Conservation (phyloP, 2,329 filamentous ascomycete genomes). For the Daldinia sp. region DNA sequence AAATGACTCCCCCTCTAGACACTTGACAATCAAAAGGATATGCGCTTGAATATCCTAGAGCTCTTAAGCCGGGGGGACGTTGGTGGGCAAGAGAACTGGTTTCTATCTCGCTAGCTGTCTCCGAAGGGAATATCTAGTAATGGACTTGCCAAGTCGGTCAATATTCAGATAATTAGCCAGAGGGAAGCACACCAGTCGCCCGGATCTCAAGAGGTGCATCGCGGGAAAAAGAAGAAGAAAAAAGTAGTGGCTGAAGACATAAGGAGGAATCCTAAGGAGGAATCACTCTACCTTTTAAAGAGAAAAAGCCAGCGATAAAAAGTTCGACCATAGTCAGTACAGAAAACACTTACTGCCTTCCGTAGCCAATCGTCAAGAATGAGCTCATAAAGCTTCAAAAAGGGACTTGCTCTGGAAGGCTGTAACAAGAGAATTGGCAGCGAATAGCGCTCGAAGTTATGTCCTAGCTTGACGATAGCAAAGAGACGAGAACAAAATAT, state of each 20-base stretch:
- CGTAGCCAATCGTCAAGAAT: slow-evolving; percentile 62
- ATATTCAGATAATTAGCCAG: slow-evolving; percentile 46
- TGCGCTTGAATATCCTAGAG: slow-evolving; percentile 42
- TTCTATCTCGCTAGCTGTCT: slow-evolving; percentile 45
- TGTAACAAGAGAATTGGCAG: slow-evolving; percentile 66
- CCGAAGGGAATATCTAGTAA: slow-evolving; percentile 44
- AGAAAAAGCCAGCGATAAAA: slow-evolving; percentile 45
- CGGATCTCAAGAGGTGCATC: slow-evolving; percentile 45
- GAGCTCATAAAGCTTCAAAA: slow-evolving; percentile 59
- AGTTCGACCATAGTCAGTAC: slow-evolving; percentile 54
- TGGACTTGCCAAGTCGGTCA: slow-evolving; percentile 46
- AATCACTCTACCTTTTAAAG: slow-evolving; percentile 47
- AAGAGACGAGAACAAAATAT: slow-evolving; percentile 60
- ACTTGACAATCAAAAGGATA: slow-evolving; percentile 38
- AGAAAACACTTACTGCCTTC: slow-evolving; percentile 54
- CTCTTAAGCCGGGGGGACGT: slow-evolving; percentile 34
- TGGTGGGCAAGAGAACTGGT: slow-evolving; percentile 44
- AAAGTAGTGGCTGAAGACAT: slow-evolving; percentile 38
- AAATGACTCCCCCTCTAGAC: slow-evolving; percentile 28
- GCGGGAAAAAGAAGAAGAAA: slow-evolving; percentile 37
- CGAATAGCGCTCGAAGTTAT: slow-evolving; percentile 72
- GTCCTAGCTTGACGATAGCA: slow-evolving; percentile 84
- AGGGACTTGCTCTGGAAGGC: slow-evolving; percentile 59
- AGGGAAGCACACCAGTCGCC: slow-evolving; percentile 42
- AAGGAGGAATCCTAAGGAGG: slow-evolving; percentile 44